Percentiles rank a stretch among this genome's conserved stretches.
These are phyloP conservation scores for Candida albicans DNA, from an alignment of 1,139 yeast genomes.

Conservation along the genomic window DNA sequence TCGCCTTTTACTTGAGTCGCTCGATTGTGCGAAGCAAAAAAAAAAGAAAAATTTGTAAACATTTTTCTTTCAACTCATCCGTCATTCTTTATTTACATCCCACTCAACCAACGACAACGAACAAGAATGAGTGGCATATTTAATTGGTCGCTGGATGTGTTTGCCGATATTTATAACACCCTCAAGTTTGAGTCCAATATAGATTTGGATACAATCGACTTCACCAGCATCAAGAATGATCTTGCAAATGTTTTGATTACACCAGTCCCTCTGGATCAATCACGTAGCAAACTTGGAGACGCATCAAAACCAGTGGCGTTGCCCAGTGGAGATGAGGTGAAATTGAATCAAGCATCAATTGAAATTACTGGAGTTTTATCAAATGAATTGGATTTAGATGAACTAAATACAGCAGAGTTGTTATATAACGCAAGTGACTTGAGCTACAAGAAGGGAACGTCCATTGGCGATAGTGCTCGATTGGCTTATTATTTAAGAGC, in stretches of 20 bases:
- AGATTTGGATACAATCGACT: constrained; percentile 26
- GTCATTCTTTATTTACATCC: too few relatives aligned
- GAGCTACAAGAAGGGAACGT: constrained; percentile 50
- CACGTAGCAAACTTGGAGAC: constrained; percentile 49
- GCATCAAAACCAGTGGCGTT: constrained; percentile 56
- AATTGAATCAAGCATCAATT: constrained; percentile 58
- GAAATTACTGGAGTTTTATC: constrained; percentile 61
- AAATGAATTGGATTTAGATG: constrained; percentile 41
- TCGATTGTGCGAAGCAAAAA: not conserved
- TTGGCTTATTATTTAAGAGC: constrained; percentile 69
- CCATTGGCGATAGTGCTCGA: constrained; percentile 65
- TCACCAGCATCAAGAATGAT: constrained; percentile 42
- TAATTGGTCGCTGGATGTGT: constrained; percentile 37
- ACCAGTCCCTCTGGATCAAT: constrained; percentile 53
- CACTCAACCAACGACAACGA: too few relatives aligned
- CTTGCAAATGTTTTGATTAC: constrained; percentile 46
- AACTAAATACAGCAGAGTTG: constrained; percentile 37
- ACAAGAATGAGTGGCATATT: constrained; percentile 7
- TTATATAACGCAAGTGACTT: constrained; percentile 41
- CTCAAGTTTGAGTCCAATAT: constrained; percentile 29
- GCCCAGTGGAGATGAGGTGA: constrained; percentile 57
- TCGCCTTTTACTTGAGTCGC: not conserved
- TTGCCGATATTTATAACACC: constrained; percentile 38
- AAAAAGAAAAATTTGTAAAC: constrained; percentile 1
- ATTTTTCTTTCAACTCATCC: not conserved